A percentile compares a stretch with the other conserved stretches of the same genome.
These are phyloP conservation scores for Yamadazyma sp. DNA, from an alignment of 1,139 yeast species.

Conservation along the genomic window DNA sequence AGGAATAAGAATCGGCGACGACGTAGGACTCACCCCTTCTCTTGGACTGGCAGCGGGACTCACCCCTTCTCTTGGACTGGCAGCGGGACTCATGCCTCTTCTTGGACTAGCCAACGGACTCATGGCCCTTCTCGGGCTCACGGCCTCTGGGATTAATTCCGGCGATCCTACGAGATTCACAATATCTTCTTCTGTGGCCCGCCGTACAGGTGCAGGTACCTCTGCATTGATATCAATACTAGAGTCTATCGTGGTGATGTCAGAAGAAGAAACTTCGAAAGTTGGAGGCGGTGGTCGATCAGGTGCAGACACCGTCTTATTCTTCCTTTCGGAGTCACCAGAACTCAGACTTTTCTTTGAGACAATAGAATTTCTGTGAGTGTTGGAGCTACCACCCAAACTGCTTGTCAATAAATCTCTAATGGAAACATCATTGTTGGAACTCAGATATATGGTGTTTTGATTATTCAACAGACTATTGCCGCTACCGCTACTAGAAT, in stretches of 20 bases:
- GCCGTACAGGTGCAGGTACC: not conserved
- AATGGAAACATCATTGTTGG: slow-evolving; percentile 18
- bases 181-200: slow-evolving; percentile 19
- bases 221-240: not conserved
- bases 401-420: slow-evolving; percentile 22
- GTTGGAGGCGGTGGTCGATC: not conserved
- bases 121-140: slow-evolving; percentile 14
- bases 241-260: not conserved
- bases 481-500: slow-evolving; percentile 5
- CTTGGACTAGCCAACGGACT: slow-evolving; percentile 14
- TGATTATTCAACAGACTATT: not conserved
- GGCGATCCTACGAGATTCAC: slow-evolving; percentile 18
- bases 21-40: not conserved
- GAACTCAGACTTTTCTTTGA: slow-evolving; percentile 17
- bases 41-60: slow-evolving; percentile 3
- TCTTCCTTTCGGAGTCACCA: slow-evolving; percentile 9
- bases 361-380: slow-evolving; percentile 12
- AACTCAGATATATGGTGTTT: slow-evolving; percentile 1
- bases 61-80: not conserved
- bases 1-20: slow-evolving; percentile 1
- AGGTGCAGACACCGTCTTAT: not conserved
- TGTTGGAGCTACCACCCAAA: not conserved
- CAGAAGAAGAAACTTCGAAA: slow-evolving; percentile 1
- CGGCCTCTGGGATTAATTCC: slow-evolving; percentile 14
- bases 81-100: slow-evolving; percentile 10